These are phyloP conservation scores for Ustilago cynodontis DNA, from an alignment of 1,284 basidiomycete genomes.

Conservation along the genomic window DNA sequence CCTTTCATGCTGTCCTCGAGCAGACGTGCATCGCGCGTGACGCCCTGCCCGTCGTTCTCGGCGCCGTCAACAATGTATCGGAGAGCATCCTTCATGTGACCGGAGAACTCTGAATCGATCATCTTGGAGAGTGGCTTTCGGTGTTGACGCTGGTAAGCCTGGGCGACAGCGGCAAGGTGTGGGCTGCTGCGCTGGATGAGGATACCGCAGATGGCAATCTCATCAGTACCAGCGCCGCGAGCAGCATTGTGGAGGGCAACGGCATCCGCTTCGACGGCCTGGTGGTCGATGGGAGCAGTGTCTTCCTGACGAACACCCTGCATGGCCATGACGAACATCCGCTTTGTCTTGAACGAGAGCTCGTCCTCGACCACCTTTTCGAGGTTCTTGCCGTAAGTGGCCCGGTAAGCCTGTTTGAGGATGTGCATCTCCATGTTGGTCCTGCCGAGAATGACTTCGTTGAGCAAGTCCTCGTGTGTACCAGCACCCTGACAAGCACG, in stretches of 20 bases:
- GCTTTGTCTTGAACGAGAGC: constrained; percentile 68
- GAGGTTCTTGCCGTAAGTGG: constrained; percentile 58
- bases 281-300: constrained; percentile 49
- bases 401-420: constrained; percentile 65
- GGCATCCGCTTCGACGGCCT: constrained; percentile 49
- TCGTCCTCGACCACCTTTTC: constrained; percentile 68
- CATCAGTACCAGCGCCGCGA: constrained; percentile 60
- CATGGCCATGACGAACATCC: constrained; percentile 65
- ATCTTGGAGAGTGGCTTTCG: constrained; percentile 51
- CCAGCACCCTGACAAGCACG: constrained; percentile 65
- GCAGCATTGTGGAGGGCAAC: constrained; percentile 46
- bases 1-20: constrained; percentile 68
- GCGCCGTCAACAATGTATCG: constrained; percentile 67
- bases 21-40: constrained; percentile 64
- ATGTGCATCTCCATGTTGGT: constrained; percentile 65
- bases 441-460: constrained; percentile 65
- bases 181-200: constrained; percentile 62
- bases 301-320: constrained; percentile 62
- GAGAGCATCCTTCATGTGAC: constrained; percentile 65
- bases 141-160: constrained; percentile 59
- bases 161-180: constrained; percentile 64
- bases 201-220: constrained; percentile 66
- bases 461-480: constrained; percentile 68
- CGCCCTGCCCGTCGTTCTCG: constrained; percentile 63
- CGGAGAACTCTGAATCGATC: constrained; percentile 65